Evolutionary conservation across 2,329 filamentous ascomycete species (phyloP), one percentile per base, ranked within the genome.

Genomic region (Fulvia fulva): DNA sequence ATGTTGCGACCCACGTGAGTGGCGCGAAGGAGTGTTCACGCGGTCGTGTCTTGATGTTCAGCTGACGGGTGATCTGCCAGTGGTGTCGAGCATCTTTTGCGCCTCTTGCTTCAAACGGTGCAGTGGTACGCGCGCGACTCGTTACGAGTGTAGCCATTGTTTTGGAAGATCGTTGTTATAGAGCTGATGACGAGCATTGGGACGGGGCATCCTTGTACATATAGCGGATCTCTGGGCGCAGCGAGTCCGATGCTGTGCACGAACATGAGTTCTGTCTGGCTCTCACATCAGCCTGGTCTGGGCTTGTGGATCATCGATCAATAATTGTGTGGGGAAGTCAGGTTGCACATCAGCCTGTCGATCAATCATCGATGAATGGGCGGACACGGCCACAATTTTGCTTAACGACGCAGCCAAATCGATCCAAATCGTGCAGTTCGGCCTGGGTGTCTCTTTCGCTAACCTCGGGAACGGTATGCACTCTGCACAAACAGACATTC

Each of bases 1-100:
- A 53, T 26, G 22, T n/a, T n/a, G n/a, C 16, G 34, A 1, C 9
- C 45, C 51, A 53, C 51, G 51, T 53, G 51, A 53, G 51, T 44
- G 51, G 51, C 51, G 28, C 45, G 3, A 9, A 26, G 21, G 47
- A 53, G 25, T 45, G 51, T 30, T 45, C 51, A 53, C 51, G 37
- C 50, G 50, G 32, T 23, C 44, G 44, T 41, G 21, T 2, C 22
- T 25, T 12, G n/a, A n/a, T 53, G 37, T n/a, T 21, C 25, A 30
- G 5, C 9, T 7, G 12, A 37, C 34, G 51, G 23, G 5, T 44
- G 51, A 53, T 53, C 34, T 34, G 32, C 51, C 32, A 45, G 37
- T 53, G 21, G 51, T 45, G 12, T 19, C 8, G 37, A 44, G 23
- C 19, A 11, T 52, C 8, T 52, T 23, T 52, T 16, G 1, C 14